phyloP scores from a whole-genome alignment of 2,329 filamentous ascomycete genomes.

The Colletotrichum sp. region DNA sequence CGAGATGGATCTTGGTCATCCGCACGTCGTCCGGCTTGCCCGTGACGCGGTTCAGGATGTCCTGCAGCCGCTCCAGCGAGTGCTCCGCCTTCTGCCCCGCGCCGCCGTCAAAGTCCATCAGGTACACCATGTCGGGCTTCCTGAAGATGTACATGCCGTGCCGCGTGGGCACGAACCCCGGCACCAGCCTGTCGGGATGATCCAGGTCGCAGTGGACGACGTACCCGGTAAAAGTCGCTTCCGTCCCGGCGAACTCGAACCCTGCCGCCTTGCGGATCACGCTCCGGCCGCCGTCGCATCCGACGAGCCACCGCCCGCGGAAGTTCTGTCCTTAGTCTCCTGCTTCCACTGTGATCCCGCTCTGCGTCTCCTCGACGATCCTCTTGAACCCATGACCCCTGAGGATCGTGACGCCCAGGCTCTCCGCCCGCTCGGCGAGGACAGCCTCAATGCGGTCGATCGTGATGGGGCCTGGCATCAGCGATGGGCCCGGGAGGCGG shows the following conservation, averaged over 20 bases:
- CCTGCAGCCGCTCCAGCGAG: slow-evolving; percentile 25
- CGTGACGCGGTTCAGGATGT: slow-evolving; percentile 24
- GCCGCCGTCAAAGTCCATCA: slow-evolving; percentile 27
- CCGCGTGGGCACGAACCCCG: slow-evolving; percentile 28
- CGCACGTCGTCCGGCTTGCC: slow-evolving; percentile 25
- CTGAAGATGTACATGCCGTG: slow-evolving; percentile 31
- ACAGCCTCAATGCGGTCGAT: slow-evolving; percentile 27
- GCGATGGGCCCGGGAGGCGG: slow-evolving; percentile 32
- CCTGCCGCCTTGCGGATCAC: slow-evolving; percentile 39
- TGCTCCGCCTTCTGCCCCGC: slow-evolving; percentile 21
- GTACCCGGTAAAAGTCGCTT: slow-evolving; percentile 40
- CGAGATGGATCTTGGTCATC: slow-evolving; percentile 29
- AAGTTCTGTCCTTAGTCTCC: slow-evolving; percentile 21
- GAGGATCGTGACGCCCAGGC: slow-evolving; percentile 31
- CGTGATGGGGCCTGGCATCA: slow-evolving; percentile 23
- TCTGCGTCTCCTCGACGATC: slow-evolving; percentile 25
- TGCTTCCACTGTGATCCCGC: slow-evolving; percentile 26
- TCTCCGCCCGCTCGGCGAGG: slow-evolving; percentile 25
- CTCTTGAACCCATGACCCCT: slow-evolving; percentile 27
- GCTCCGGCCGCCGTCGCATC: slow-evolving; percentile 48
- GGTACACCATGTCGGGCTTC: slow-evolving; percentile 12
- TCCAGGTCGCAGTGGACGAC: slow-evolving; percentile 35
- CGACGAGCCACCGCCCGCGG: slow-evolving; percentile 40
- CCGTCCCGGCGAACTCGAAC: slow-evolving; percentile 40
- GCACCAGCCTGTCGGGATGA: slow-evolving; percentile 28